Evolutionary conservation across 2,329 filamentous ascomycete genomes (phyloP), one percentile per base, ranked within the genome.

Genomic region (Aspergillus fischeri): DNA sequence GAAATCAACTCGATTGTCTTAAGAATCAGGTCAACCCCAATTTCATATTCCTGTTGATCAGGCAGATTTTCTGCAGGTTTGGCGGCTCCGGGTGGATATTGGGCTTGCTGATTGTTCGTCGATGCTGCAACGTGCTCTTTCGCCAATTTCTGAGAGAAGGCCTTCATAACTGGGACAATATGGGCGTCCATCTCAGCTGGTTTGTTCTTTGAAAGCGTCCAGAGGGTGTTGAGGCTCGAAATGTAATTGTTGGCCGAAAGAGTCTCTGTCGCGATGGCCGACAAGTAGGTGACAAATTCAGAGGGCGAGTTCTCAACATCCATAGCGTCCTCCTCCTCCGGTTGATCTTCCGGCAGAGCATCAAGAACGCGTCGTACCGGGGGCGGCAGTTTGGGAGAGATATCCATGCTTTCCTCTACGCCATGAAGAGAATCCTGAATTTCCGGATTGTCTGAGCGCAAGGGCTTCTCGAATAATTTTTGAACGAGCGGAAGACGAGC

Each of bases 1-100:
- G 94, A 91, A 24, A 96, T 90, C 57, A 97, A 87, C 67, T 97
- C 92, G 60, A 99, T 92, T 9, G 92, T 91, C 77, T 97, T 97
- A 68, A 97, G 87, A 75, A 97, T 96, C 45, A 99, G 78, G 56
- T 89, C 87, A 8, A 91, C 92, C 62, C 94, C 92, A n/a, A 95
- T 85, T 67, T 96, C 90, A 29, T 92, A 82, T 58, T 97, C 92
- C 66, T 91, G 89, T 5, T 86, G 78, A 54, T 88, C 86, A 70
- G 91, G 73, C n/a, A 69, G 61, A 7, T 69, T 71, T 56, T 78
- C 74, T 4, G 69, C 65, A 61, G 66, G 75, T 72, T 62, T 77
- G 73, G 67, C 80, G 52, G 65, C 24, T 27, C n/a, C 74, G 66
- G 63, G 71, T 52, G 60, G 73, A 59, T 57, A 64, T 62, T 65